Evolutionary conservation across 352 stramenopile species (phyloP).

Genomic region (Phytopythium sindhum): DNA sequence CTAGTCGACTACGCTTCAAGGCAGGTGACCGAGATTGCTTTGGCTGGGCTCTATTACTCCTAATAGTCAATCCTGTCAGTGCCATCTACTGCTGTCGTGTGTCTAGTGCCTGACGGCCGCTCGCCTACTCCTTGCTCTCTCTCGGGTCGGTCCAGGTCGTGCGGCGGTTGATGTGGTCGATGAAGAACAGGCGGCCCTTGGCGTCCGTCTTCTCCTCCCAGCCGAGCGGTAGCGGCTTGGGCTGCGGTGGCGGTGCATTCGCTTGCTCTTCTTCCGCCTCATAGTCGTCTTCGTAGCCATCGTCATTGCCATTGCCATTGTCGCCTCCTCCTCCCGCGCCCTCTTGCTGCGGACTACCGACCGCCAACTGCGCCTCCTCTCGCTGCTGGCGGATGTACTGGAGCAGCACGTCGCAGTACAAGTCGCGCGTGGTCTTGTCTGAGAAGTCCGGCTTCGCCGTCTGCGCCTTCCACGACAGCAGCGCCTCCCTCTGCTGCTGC

Average conservation of each 20-base stretch:
- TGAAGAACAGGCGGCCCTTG: conserved; percentile 68
- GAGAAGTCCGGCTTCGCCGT: conserved; percentile 35
- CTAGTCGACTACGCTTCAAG: too few species aligned
- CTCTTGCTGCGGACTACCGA: background rate
- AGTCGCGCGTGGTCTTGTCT: conserved; percentile 49
- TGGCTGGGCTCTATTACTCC: too few species aligned
- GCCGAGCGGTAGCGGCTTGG: conserved; percentile 41
- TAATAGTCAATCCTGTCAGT: too few species aligned
- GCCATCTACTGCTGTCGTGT: too few species aligned
- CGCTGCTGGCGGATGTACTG: conserved; percentile 74
- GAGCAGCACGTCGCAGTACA: conserved; percentile 66
- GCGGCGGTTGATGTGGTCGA: conserved; percentile 71
- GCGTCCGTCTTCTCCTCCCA: conserved; percentile 71
- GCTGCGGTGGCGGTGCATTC: background rate
- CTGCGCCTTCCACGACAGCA: conserved; percentile 28
- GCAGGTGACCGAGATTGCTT: too few species aligned
- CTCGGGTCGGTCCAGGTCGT: conserved; percentile 73
- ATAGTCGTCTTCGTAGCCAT: conserved; percentile 8
- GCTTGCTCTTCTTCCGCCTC: conserved; percentile 8
- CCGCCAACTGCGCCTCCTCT: conserved; percentile 24
- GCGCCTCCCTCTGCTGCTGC: conserved; percentile 14
- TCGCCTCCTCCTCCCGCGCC: background rate
- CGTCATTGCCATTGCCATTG: background rate
- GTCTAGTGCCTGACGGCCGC: background rate
- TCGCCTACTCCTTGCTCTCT: conserved; percentile 6